Evolutionary conservation across 2,329 filamentous ascomycete species (phyloP), one percentile per base, ranked within the genome.

Genomic region (Beauveria caledonica): DNA sequence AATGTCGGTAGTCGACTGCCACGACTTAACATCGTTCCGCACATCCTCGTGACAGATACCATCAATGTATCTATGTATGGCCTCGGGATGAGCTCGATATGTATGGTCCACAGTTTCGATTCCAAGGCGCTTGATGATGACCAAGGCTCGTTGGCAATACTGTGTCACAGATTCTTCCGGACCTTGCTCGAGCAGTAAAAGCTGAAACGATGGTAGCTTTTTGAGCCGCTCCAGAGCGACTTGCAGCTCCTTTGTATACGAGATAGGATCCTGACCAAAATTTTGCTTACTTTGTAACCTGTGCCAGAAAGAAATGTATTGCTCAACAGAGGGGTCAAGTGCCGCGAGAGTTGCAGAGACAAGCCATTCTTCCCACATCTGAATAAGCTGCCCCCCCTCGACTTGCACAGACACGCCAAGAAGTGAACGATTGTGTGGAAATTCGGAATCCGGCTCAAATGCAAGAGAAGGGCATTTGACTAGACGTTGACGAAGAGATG

Each of bases 341-440:
- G 62, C 53, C 17, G 60, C 62, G 17, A 66, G 36, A 5, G 64
- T 39, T 51, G 60, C 17, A 66, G 66, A 48, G 10, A 56, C 6
- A 5, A 44, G n/a, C 56, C 60, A 62, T 33, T 63, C 67, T 21
- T 79, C 76, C 76, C 76, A 83, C 3, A 74, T 66, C 67, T 80
- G 74, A 1, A 80, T 72, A 23, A 85, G 68, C 21, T 73, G 72
- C 66, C 86, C 84, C 8, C 84, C 84, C 65, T 87, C 84, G 2
- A 78, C 70, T 63, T 86, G 81, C 15, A 73, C 77, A 62, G 74
- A 78, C 2, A 84, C 76, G 0, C 82, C 81, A n/a, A 74, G 70
- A 1, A 87, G 76, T 3, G 82, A 81, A 44, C 80, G 78, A 60
- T 74, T 70, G 54, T 69, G 70, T 6, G 70, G 64, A 2, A 63